Conservation (phyloP, 2,329 filamentous ascomycete species). For the Cyanodermella asteris region DNA sequence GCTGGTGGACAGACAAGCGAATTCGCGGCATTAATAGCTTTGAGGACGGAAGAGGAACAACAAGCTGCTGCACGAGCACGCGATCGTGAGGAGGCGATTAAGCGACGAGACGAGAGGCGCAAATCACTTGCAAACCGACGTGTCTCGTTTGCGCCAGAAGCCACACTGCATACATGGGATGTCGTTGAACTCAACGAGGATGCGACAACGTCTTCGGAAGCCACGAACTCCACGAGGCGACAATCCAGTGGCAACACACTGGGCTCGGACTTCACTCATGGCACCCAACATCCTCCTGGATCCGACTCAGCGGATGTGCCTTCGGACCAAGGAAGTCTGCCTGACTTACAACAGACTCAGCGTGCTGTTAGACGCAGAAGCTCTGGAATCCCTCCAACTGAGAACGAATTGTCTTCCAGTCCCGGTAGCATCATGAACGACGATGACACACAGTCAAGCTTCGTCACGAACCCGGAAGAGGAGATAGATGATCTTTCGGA, state of each 20-base stretch:
- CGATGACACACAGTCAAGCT: slow-evolving; percentile 19
- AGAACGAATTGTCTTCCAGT: slow-evolving; percentile 54
- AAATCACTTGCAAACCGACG: slow-evolving; percentile 67
- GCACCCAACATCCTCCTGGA: no score
- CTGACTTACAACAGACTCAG: slow-evolving; percentile 34
- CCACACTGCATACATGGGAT: slow-evolving; percentile 91
- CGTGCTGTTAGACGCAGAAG: slow-evolving; percentile 35
- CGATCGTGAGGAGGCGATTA: slow-evolving; percentile 37
- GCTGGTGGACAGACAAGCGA: no score
- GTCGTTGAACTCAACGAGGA: slow-evolving; percentile 78
- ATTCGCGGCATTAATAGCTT: slow-evolving; percentile 31
- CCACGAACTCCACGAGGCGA: slow-evolving; percentile 53
- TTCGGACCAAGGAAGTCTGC: no score
- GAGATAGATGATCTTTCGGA: slow-evolving; percentile 23
- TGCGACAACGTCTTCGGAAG: slow-evolving; percentile 53
- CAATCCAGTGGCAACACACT: no score
- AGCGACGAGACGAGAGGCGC: slow-evolving; percentile 66
- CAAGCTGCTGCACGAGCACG: slow-evolving; percentile 46
- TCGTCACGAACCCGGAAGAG: slow-evolving; percentile 17
- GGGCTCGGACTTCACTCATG: no score
- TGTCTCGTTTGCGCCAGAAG: slow-evolving; percentile 92
- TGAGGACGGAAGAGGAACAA: slow-evolving; percentile 49
- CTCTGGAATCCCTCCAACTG: slow-evolving; percentile 42
- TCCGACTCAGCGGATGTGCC: no score
- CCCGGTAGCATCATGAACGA: slow-evolving; percentile 42